Conservation (phyloP, 2,329 filamentous ascomycete genomes). For the Trichophyton benhamiae region DNA sequence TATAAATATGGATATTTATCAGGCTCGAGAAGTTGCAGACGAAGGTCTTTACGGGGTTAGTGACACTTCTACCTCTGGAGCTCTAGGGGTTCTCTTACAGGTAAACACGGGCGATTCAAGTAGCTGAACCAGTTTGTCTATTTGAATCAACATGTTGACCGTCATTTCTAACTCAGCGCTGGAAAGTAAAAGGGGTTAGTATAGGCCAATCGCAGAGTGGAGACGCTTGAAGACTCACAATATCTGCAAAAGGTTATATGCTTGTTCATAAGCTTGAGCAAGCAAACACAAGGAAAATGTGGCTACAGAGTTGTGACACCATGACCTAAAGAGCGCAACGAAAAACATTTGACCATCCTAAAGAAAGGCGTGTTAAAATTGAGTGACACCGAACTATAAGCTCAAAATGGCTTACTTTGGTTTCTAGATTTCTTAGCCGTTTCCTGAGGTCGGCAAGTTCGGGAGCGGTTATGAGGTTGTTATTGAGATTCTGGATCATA, state of each 20-base stretch:
- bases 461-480: conserved; percentile 94
- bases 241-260: conserved; percentile 88
- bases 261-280: conserved; percentile 95
- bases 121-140: conserved; percentile 93
- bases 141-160: conserved; percentile 95
- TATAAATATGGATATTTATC: conserved; percentile 92
- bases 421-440: conserved; percentile 77
- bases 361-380: conserved; percentile 13
- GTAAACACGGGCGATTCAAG: conserved; percentile 97
- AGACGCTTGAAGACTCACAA: conserved; percentile 48
- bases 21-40: conserved; percentile 86
- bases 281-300: conserved; percentile 93
- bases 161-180: conserved; percentile 97
- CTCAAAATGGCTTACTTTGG: conserved; percentile 43
- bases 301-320: conserved; percentile 97
- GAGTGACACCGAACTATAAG: not conserved
- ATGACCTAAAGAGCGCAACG: conserved; percentile 83
- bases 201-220: not conserved
- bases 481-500: conserved; percentile 98
- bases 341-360: conserved; percentile 93
- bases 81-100: conserved; percentile 45
- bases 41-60: conserved; percentile 52
- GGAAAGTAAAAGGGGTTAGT: conserved; percentile 12
- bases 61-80: not conserved
- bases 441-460: conserved; percentile 86